Percentiles rank a stretch among this genome's conserved stretches.
Evolutionary conservation across 208 protist species (phyloP).

Genomic region (Trypanosoma boissoni): DNA sequence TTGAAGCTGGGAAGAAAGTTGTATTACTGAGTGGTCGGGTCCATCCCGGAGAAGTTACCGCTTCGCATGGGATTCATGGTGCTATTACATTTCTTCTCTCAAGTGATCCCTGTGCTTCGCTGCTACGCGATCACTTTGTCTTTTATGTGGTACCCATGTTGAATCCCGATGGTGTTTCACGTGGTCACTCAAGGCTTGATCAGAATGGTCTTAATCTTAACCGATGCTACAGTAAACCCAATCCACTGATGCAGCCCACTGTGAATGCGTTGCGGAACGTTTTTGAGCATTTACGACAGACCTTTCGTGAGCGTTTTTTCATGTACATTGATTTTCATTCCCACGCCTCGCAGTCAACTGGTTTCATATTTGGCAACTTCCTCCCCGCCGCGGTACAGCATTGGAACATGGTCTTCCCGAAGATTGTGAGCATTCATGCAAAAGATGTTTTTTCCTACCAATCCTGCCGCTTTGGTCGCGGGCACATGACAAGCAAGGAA

Average conservation of each 20-base stretch:
- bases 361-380: slow-evolving; percentile 92
- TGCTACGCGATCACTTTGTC: slow-evolving; percentile 87
- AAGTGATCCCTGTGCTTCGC: slow-evolving; percentile 51
- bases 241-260: slow-evolving; percentile 70
- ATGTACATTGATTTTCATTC: slow-evolving; percentile 94
- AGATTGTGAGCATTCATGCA: slow-evolving; percentile 73
- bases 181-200: slow-evolving; percentile 92
- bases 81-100: slow-evolving; percentile 85
- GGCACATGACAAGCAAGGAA: slow-evolving; percentile 79
- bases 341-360: slow-evolving; percentile 87
- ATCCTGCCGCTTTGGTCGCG: slow-evolving; percentile 68
- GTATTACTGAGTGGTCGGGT: slow-evolving; percentile 88
- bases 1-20: slow-evolving; percentile 81
- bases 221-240: slow-evolving; percentile 89
- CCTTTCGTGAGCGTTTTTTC: slow-evolving; percentile 69
- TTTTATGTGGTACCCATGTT: slow-evolving; percentile 93
- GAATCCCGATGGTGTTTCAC: slow-evolving; percentile 92
- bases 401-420: slow-evolving; percentile 82
- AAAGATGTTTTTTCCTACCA: slow-evolving; percentile 67
- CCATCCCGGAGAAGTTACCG: slow-evolving; percentile 92
- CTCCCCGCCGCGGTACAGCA: slow-evolving; percentile 71
- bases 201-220: slow-evolving; percentile 93
- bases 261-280: slow-evolving; percentile 76
- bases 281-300: slow-evolving; percentile 66
- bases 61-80: slow-evolving; percentile 88